Conservation (phyloP, 2,329 filamentous ascomycete genomes). For the Aspergillus vadensis region DNA sequence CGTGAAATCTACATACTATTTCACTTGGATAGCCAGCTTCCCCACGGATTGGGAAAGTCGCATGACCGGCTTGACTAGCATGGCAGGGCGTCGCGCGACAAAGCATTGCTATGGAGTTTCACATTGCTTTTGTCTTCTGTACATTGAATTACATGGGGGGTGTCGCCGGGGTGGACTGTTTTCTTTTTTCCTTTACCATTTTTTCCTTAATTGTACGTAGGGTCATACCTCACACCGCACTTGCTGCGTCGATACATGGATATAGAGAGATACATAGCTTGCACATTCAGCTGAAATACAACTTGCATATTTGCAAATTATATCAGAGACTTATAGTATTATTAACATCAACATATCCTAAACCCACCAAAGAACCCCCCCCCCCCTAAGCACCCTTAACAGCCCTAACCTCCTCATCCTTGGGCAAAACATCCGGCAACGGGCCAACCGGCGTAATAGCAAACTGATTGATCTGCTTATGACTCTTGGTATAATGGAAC, state of each 20-base stretch:
- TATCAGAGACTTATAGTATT: not conserved
- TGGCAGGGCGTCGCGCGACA: constrained; percentile 31
- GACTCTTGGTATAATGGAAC: constrained; percentile 69
- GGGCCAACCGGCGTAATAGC: constrained; percentile 84
- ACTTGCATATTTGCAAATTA: constrained; percentile 1
- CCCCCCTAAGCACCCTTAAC: constrained; percentile 21
- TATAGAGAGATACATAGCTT: constrained; percentile 17
- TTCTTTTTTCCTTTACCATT: constrained; percentile 1
- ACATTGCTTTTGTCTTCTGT: constrained; percentile 24
- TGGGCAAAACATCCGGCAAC: constrained; percentile 74
- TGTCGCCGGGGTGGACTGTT: not conserved
- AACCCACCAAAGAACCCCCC: not conserved
- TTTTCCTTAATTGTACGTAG: constrained; percentile 17
- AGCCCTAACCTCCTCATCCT: constrained; percentile 71
- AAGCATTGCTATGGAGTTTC: constrained; percentile 31
- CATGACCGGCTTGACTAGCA: constrained; percentile 30
- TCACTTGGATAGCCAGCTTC: constrained; percentile 1
- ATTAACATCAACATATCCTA: not conserved
- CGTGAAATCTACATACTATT: not conserved
- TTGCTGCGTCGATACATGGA: constrained; percentile 11
- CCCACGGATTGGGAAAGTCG: constrained; percentile 13
- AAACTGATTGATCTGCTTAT: constrained; percentile 65
- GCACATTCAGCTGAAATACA: not conserved
- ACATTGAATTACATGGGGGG: constrained; percentile 17
- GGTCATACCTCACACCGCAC: not conserved